Percentiles rank a stretch among this genome's conserved stretches.
Evolutionary conservation across 2,329 filamentous ascomycete genomes (phyloP).

Genomic region (Chalara sp.): DNA sequence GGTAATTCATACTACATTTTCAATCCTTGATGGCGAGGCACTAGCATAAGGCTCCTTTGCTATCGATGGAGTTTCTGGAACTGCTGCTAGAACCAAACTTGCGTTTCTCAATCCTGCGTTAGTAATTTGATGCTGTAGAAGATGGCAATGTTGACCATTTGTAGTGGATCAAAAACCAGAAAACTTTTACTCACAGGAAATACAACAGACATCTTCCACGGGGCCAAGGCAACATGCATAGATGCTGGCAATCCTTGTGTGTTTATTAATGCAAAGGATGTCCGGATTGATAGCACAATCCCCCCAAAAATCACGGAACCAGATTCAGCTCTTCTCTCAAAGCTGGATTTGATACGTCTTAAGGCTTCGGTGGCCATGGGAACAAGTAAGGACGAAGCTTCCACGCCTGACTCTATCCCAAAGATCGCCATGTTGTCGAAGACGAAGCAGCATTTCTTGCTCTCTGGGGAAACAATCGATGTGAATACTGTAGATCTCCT

Average conservation of each 20-base stretch:
- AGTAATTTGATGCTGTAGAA: not conserved
- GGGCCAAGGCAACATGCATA: conserved; percentile 47
- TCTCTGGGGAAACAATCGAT: conserved; percentile 31
- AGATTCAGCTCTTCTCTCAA: conserved; percentile 33
- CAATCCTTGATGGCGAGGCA: conserved; percentile 40
- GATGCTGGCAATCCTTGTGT: conserved; percentile 60
- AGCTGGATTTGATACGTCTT: conserved; percentile 49
- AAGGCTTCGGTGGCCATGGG: conserved; percentile 56
- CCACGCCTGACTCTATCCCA: conserved; percentile 51
- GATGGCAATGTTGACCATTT: not conserved
- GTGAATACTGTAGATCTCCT: conserved; percentile 30
- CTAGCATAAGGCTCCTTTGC: conserved; percentile 45
- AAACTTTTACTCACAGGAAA: conserved; percentile 43
- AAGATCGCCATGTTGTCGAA: conserved; percentile 53
- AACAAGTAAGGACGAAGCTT: conserved; percentile 34
- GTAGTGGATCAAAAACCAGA: conserved; percentile 52
- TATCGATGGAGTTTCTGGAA: conserved; percentile 59
- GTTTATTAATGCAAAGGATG: conserved; percentile 49
- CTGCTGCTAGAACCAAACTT: conserved; percentile 48
- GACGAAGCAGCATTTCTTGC: conserved; percentile 29
- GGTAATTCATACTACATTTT: conserved; percentile 51
- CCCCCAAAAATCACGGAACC: conserved; percentile 47
- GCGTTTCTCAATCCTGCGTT: conserved; percentile 53
- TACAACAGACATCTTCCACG: conserved; percentile 31
- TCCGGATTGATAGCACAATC: conserved; percentile 43